Percentiles rank a stretch among this genome's conserved stretches.
Conservation (phyloP, 2,329 filamentous ascomycete genomes). For the Ilyonectria sp. region DNA sequence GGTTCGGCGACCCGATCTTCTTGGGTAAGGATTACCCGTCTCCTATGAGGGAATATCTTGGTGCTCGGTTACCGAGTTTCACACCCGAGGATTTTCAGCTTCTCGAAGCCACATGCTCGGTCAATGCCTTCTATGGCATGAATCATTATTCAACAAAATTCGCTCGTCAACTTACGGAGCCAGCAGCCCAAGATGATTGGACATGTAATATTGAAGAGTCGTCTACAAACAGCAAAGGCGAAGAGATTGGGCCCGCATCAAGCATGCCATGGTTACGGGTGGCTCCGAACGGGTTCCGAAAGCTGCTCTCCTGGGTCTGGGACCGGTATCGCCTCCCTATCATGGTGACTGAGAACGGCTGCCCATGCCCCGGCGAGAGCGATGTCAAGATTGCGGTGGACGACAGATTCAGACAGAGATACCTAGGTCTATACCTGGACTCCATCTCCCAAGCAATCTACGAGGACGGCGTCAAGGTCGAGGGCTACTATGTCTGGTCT, state of each 20-base stretch:
- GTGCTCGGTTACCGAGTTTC: slow-evolving; percentile 39
- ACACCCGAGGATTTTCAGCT: slow-evolving; percentile 31
- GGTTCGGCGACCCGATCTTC: slow-evolving; percentile 44
- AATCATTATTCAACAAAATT: slow-evolving; percentile 55
- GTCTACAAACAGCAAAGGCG: slow-evolving; percentile 41
- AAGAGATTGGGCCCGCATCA: slow-evolving; percentile 29
- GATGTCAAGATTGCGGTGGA: slow-evolving; percentile 50
- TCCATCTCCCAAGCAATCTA: slow-evolving; percentile 44
- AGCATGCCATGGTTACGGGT: slow-evolving; percentile 33
- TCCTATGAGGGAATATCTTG: slow-evolving; percentile 38
- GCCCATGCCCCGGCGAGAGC: slow-evolving; percentile 47
- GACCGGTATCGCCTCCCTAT: slow-evolving; percentile 37
- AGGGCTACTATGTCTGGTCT: slow-evolving; percentile 20
- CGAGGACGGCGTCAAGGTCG: slow-evolving; percentile 15
- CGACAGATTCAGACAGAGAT: slow-evolving; percentile 53
- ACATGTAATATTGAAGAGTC: slow-evolving; percentile 38
- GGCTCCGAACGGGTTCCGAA: slow-evolving; percentile 39
- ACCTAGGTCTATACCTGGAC: slow-evolving; percentile 56
- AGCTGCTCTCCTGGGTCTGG: slow-evolving; percentile 43
- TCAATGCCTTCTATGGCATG: slow-evolving; percentile 53
- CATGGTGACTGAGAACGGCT: slow-evolving; percentile 41
- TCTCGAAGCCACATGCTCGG: slow-evolving; percentile 22
- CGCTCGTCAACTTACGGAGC: slow-evolving; percentile 39
- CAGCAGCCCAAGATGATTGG: slow-evolving; percentile 41
- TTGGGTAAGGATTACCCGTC: slow-evolving; percentile 42